These are phyloP conservation scores for Annulohypoxylon moriforme DNA, from an alignment of 495 filamentous ascomycete genomes.

Conservation along the genomic window DNA sequence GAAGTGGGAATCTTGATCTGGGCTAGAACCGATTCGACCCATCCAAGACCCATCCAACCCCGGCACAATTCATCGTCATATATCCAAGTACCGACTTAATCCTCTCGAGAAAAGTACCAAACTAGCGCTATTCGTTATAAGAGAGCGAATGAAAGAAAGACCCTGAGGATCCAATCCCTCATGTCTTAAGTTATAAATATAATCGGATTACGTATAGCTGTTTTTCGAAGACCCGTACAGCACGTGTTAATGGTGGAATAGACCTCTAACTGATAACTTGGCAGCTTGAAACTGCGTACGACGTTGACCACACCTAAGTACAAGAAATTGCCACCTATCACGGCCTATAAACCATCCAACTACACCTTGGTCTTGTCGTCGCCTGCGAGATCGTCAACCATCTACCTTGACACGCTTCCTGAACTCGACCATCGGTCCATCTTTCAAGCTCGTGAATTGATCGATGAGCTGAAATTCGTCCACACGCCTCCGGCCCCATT, in stretches of 20 bases:
- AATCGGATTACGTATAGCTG: not conserved
- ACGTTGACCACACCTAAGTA: not conserved
- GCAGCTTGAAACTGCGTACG: not conserved
- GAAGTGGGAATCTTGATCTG: constrained; percentile 5
- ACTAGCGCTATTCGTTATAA: not conserved
- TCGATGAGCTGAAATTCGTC: constrained; percentile 68
- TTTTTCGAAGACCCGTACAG: not conserved
- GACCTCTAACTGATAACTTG: not conserved
- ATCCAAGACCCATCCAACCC: constrained; percentile 6
- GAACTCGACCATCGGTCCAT: constrained; percentile 69
- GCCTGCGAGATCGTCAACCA: not conserved
- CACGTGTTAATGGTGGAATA: not conserved
- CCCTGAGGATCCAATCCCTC: not conserved
- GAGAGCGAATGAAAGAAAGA: constrained; percentile 2
- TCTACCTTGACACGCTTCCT: constrained; percentile 47
- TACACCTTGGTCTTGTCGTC: not conserved
- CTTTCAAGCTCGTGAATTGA: constrained; percentile 67
- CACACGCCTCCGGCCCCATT: constrained; percentile 58
- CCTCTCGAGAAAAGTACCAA: not conserved
- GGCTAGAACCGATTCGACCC: constrained; percentile 24
- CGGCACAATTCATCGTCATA: not conserved
- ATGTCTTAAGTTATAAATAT: not conserved
- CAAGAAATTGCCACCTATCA: not conserved
- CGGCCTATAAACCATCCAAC: not conserved
- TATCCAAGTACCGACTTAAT: not conserved